Percentiles rank a stretch among this genome's conserved stretches.
These are phyloP conservation scores for Blastobotrys americana DNA, from an alignment of 805 yeast species.

Conservation along the genomic window DNA sequence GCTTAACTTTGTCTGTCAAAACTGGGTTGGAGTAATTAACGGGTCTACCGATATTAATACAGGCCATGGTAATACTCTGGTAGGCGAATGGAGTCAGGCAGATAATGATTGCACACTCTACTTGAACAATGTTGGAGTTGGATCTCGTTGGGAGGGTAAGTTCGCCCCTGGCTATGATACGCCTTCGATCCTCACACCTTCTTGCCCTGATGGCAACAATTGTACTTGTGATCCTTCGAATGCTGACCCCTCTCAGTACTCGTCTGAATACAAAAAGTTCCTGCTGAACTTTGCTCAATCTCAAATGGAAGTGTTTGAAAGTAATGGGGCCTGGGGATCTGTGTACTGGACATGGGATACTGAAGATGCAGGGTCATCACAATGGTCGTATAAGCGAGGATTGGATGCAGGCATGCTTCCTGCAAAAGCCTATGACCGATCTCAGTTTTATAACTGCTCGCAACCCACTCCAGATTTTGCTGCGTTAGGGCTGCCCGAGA, in stretches of 20 bases:
- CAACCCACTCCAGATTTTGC: conserved; percentile 21
- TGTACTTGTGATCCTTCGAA: conserved; percentile 41
- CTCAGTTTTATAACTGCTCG: conserved; percentile 24
- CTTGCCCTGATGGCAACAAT: conserved; percentile 38
- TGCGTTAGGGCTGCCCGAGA: conserved; percentile 25
- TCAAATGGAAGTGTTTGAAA: conserved; percentile 69
- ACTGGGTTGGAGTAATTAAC: conserved; percentile 48
- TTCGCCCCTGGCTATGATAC: conserved; percentile 29
- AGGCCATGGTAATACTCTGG: conserved; percentile 55
- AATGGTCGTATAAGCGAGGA: conserved; percentile 31
- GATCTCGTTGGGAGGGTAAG: conserved; percentile 68
- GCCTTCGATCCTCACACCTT: conserved; percentile 21
- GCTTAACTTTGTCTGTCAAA: conserved; percentile 32
- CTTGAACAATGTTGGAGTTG: conserved; percentile 74
- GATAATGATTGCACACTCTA: conserved; percentile 79
- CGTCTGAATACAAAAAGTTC: conserved; percentile 44
- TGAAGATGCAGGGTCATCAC: conserved; percentile 37
- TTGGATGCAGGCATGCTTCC: conserved; percentile 27
- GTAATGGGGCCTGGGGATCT: conserved; percentile 61
- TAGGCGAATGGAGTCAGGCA: conserved; percentile 84
- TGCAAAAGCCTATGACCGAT: conserved; percentile 22
- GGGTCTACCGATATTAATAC: conserved; percentile 48
- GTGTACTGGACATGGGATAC: conserved; percentile 88
- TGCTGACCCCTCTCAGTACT: conserved; percentile 44
- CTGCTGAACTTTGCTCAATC: conserved; percentile 68